Conservation (phyloP, 176 grass and related monocot species). For the Pharus latifolius region DNA sequence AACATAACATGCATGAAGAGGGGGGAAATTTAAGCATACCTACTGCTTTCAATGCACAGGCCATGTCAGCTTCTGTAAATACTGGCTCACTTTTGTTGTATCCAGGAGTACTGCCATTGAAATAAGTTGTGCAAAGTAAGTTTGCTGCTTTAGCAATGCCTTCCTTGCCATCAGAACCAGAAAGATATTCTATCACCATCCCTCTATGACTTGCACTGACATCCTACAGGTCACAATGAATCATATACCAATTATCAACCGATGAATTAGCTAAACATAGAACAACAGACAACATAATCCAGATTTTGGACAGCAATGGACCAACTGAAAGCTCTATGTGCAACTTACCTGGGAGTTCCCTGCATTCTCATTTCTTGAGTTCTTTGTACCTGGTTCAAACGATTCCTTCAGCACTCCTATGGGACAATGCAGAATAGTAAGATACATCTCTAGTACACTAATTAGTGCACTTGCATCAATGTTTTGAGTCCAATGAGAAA, state of each 20-base stretch:
- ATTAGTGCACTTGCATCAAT: background rate
- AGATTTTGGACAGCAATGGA: background rate
- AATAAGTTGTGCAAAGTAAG: slow-evolving; percentile 53
- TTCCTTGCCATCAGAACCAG: slow-evolving; percentile 80
- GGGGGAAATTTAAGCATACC: slow-evolving; percentile 29
- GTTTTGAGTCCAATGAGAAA: too few species aligned
- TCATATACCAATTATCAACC: slow-evolving; percentile 9
- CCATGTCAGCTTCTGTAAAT: slow-evolving; percentile 64
- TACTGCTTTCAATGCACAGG: slow-evolving; percentile 53
- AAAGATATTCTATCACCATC: slow-evolving; percentile 60
- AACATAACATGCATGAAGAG: background rate
- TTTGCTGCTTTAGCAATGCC: slow-evolving; percentile 80
- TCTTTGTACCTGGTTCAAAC: slow-evolving; percentile 32
- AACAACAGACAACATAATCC: background rate
- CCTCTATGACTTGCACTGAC: slow-evolving; percentile 29
- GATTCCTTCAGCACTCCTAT: slow-evolving; percentile 77
- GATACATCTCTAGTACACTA: background rate
- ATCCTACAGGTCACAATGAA: slow-evolving; percentile 44
- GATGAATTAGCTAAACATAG: background rate
- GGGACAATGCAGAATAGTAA: slow-evolving; percentile 2
- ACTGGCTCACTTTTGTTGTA: slow-evolving; percentile 9
- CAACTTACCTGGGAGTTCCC: slow-evolving; percentile 38
- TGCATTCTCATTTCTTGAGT: slow-evolving; percentile 16
- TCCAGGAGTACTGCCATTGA: slow-evolving; percentile 22
- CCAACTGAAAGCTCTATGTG: slow-evolving; percentile 12